Base-by-base conservation (phyloP, 2,329 filamentous ascomycete species). In the Pezizomycotina sp. region DNA sequence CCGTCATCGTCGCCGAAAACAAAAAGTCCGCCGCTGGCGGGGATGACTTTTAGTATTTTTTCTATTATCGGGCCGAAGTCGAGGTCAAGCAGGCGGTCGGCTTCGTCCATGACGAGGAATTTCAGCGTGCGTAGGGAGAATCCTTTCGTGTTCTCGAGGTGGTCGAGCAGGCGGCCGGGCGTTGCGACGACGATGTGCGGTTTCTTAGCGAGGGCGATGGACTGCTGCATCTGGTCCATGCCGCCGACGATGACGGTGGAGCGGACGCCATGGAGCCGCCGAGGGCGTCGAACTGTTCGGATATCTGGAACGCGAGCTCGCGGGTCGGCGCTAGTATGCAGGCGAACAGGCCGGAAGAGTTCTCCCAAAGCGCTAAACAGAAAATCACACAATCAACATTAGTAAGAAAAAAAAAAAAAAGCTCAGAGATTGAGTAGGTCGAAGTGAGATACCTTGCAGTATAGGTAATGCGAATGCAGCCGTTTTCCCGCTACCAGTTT, bases 401-500 rank as follows among this genome's bases (percentile, higher is more conserved):
- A 9, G 24, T 13, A 12, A 16, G 15, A 19, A 18, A 13, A 2
- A 10, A 18, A 6, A 27, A n/a, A 25, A 15, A n/a, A n/a, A n/a
- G n/a, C n/a, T n/a, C n/a, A n/a, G n/a, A n/a, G n/a, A n/a, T 13
- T 5, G 6, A 25, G 28, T 10, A 25, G 18, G 16, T n/a, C 34
- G 29, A 19, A 27, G 6, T 4, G 13, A 27, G 34, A 30, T 44
- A 55, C 56, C 56, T 59, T 93, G 84, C 2, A 98, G 68, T 24
- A 98, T 91, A 1, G 89, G 89, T 2, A 98, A 64, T 0, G 82
- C 83, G 56, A 95, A 98, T 0, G 89, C 84, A 5, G 83, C 86
- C 0, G 89, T 95, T 63, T 95, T 98, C 59, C 89, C 89, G 53
- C 75, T 83, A 49, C 89, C 89, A 0, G 89, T 98, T 60, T 98